phyloP scores from a whole-genome alignment of 1,139 yeast genomes.

The Candida sanyaensis region DNA sequence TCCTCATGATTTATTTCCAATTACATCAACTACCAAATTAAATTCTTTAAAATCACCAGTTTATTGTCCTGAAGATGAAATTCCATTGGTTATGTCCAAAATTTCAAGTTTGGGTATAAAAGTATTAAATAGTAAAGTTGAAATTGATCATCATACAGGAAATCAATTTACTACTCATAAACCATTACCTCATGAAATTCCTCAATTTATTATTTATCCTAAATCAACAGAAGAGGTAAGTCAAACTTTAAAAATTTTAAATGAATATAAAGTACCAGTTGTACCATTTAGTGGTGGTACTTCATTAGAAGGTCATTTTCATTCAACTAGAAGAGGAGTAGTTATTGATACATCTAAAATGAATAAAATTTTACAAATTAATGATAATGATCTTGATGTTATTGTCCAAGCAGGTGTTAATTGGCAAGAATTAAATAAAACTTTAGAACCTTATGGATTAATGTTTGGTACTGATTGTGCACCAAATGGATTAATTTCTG shows the following conservation, averaged over 20 bases:
- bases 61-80: slow-evolving; percentile 42
- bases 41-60: slow-evolving; percentile 31
- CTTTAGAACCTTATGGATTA: slow-evolving; percentile 25
- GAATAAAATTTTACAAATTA: slow-evolving; percentile 34
- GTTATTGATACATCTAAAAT: slow-evolving; percentile 44
- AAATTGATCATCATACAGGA: slow-evolving; percentile 37
- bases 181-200: slow-evolving; percentile 35
- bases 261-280: slow-evolving; percentile 40
- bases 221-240: slow-evolving; percentile 40
- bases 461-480: slow-evolving; percentile 51
- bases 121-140: slow-evolving; percentile 29
- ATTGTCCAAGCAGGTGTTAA: slow-evolving; percentile 47
- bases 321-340: slow-evolving; percentile 39
- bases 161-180: slow-evolving; percentile 46
- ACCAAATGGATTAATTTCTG: slow-evolving; percentile 44
- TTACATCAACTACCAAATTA: slow-evolving; percentile 30
- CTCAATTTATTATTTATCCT: slow-evolving; percentile 39
- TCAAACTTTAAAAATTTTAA: slow-evolving; percentile 31
- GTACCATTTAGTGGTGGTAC: slow-evolving; percentile 70
- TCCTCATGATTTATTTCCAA: slow-evolving; percentile 21
- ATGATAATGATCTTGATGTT: slow-evolving; percentile 45
- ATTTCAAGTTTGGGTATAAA: slow-evolving; percentile 24
- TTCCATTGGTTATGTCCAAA: slow-evolving; percentile 44
- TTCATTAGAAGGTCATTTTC: slow-evolving; percentile 48
- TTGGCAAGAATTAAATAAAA: slow-evolving; percentile 41